Base-by-base conservation (phyloP, 2,329 filamentous ascomycete genomes). In the Diaporthe aspalathi region DNA sequence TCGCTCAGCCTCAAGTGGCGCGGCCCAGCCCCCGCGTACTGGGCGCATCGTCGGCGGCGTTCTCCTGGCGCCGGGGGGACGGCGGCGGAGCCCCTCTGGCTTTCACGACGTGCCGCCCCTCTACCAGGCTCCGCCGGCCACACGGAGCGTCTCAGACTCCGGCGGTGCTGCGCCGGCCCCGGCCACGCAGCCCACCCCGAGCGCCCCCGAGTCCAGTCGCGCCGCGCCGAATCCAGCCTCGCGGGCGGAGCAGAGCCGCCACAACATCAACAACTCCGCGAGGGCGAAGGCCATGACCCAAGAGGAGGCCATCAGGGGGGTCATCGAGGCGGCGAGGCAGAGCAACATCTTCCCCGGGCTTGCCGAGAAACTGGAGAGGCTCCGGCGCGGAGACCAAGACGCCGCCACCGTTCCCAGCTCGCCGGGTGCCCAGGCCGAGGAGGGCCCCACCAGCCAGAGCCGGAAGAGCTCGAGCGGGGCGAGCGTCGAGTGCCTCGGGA, bases 381-480 rank as follows among this genome's bases (percentile, higher is more conserved):
- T 35, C 20, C 9, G 35, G 4, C 17, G 35, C 9, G 35, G 35
- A 17, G 52, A 12, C 52, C 1, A 35, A 27, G 20, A 12, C 7
- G 27, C 29, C 5, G 14, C 29, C 49, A 16, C 29, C 49, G 22
- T 7, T 11, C 47, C 47, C 11, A 7, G 22, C 16, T 6, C 40
- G 17, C 60, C 17, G 43, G 24, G 9, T 5, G 9, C 20, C 20
- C 24, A 32, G 57, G 5, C 20, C 22, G 27, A 20, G 14, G 27
- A 49, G 29, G 57, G 27, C 5, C 43, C 6, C 14, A 27, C 16
- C 8, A 49, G 32, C 22, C 32, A n/a, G 32, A 9, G 24, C 17
- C 62, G 40, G 17, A 17, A 32, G 47, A 65, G 40, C n/a, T 68
- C 52, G 11, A 53, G 66, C 27, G 38, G 12, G n/a, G 53, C 22